Evolutionary conservation across 257 asterid species (phyloP).

Genomic region (Rubia yunnanensis): DNA sequence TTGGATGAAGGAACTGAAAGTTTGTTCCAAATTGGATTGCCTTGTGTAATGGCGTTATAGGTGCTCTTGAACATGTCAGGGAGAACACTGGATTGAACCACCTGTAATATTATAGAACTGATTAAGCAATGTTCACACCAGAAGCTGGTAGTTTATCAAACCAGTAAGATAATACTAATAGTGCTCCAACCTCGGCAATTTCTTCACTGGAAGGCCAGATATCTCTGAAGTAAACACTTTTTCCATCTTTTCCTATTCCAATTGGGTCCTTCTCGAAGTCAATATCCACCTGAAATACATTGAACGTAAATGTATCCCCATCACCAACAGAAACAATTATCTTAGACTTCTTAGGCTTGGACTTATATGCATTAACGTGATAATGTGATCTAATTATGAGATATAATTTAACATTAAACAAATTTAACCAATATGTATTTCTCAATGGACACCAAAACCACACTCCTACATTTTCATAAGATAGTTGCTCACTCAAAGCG

Average conservation of each 20-base stretch:
- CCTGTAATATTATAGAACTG: constrained; percentile 30
- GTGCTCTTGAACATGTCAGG: constrained; percentile 95
- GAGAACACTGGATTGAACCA: constrained; percentile 84
- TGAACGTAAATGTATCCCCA: neutral
- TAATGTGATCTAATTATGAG: neutral
- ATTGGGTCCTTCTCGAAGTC: constrained; percentile 88
- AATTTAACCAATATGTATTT: neutral
- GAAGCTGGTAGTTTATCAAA: neutral
- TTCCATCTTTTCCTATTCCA: constrained; percentile 82
- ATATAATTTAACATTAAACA: neutral
- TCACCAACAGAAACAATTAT: neutral
- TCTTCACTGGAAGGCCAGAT: constrained; percentile 89
- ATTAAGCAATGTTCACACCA: constrained; percentile 1
- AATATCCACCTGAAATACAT: constrained; percentile 60
- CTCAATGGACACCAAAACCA: neutral
- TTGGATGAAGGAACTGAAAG: constrained; percentile 65
- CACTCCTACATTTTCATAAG: neutral
- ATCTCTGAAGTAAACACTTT: constrained; percentile 61
- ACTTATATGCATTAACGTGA: neutral
- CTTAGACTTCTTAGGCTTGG: too few species aligned
- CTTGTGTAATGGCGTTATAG: constrained; percentile 77
- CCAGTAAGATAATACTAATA: neutral
- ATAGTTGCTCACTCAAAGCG: neutral
- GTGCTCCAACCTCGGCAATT: constrained; percentile 57
- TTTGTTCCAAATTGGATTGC: constrained; percentile 75